phyloP scores from a whole-genome alignment of 805 yeast genomes.

The Ogataea sp. region DNA sequence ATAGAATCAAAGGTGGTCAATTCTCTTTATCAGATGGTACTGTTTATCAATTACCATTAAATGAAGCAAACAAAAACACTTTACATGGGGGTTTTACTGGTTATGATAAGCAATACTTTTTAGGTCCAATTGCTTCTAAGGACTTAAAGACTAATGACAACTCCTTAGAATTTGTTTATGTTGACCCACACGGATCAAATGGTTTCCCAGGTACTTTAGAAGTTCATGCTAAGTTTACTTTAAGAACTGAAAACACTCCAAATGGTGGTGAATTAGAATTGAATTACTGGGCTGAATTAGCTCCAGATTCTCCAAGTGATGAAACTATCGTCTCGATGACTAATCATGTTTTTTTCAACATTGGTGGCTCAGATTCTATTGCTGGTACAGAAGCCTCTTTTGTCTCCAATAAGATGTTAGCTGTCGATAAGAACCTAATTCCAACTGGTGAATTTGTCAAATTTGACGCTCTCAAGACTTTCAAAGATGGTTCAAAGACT shows the following conservation, averaged over 20 bases:
- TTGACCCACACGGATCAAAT: slow-evolving; percentile 39
- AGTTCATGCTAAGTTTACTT: slow-evolving; percentile 36
- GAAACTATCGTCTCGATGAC: slow-evolving; percentile 50
- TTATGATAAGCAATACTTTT: slow-evolving; percentile 39
- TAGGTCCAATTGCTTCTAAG: slow-evolving; percentile 42
- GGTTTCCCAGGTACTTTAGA: slow-evolving; percentile 57
- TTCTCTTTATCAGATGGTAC: slow-evolving; percentile 34
- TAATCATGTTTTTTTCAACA: slow-evolving; percentile 56
- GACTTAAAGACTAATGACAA: slow-evolving; percentile 23
- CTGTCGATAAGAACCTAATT: slow-evolving; percentile 29
- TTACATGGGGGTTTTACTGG: slow-evolving; percentile 52
- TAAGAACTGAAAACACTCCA: slow-evolving; percentile 23
- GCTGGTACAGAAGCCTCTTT: slow-evolving; percentile 32
- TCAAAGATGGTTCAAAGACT: slow-evolving; percentile 16
- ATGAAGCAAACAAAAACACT: slow-evolving; percentile 29
- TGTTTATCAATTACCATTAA: slow-evolving; percentile 31
- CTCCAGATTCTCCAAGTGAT: slow-evolving; percentile 21
- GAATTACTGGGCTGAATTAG: slow-evolving; percentile 38
- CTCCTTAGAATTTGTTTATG: slow-evolving; percentile 29
- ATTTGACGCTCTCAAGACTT: slow-evolving; percentile 16
- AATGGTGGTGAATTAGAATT: slow-evolving; percentile 31
- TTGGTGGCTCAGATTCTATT: slow-evolving; percentile 23
- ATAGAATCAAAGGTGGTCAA: slow-evolving; percentile 41
- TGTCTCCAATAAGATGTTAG: slow-evolving; percentile 31
- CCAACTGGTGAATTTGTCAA: slow-evolving; percentile 39